Evolutionary conservation across 805 yeast species (phyloP).

Genomic region (Metschnikowia colocasiae): DNA sequence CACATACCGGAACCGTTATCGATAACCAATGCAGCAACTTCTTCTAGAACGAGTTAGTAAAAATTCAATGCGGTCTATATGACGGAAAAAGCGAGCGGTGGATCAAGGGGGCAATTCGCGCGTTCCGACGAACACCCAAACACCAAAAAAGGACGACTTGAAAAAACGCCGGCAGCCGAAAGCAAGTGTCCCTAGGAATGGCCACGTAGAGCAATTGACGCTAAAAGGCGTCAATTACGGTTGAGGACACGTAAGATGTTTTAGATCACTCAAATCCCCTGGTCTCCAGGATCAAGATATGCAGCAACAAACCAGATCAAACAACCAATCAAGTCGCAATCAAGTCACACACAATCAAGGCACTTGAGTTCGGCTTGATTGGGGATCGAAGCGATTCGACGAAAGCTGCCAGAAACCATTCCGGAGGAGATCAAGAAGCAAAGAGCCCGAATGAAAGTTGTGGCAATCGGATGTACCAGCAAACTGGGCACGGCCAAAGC

Average conservation of each 20-base stretch:
- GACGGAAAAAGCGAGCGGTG: background rate
- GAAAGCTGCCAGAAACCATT: background rate
- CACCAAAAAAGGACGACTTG: slow-evolving; percentile 1
- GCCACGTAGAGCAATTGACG: background rate
- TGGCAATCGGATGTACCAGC: background rate
- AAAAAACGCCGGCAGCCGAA: background rate
- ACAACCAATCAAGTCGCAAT: background rate
- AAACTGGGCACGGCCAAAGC: background rate
- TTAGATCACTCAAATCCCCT: background rate
- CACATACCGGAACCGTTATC: slow-evolving; percentile 99
- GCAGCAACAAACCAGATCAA: background rate
- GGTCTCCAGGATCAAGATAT: background rate
- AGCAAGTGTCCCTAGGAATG: background rate
- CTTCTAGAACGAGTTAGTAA: slow-evolving; percentile 34
- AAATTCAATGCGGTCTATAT: slow-evolving; percentile 1
- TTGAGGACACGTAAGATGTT: background rate
- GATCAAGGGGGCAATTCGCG: slow-evolving; percentile 4
- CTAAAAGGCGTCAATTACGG: background rate
- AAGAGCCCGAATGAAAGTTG: background rate
- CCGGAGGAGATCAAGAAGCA: background rate
- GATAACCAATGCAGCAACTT: slow-evolving; percentile 70
- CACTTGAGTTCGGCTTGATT: background rate
- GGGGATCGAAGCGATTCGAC: background rate
- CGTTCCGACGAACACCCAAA: slow-evolving; percentile 3
- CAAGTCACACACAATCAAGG: too few relatives aligned